Percentiles rank a stretch among this genome's conserved stretches.
phyloP scores from a whole-genome alignment of 306 rosid species.

The Lathyrus tuberosus region DNA sequence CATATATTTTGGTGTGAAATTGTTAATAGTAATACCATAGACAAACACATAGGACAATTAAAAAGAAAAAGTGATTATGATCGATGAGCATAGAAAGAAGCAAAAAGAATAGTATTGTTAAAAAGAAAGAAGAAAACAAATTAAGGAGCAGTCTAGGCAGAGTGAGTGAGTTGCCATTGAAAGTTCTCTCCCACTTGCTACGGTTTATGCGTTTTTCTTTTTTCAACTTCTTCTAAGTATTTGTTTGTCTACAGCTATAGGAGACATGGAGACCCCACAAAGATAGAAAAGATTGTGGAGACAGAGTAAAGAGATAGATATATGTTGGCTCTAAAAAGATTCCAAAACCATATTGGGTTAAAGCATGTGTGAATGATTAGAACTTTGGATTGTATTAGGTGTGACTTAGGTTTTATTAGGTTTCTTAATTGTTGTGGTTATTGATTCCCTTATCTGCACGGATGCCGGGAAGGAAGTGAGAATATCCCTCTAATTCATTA shows the following conservation, averaged over 20 bases:
- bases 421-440: no score
- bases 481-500: no score
- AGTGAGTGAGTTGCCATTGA: conserved; percentile 24
- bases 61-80: conserved; percentile 39
- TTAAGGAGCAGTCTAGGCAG: conserved; percentile 27
- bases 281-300: conserved; percentile 39
- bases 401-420: not conserved
- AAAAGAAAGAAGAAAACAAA: conserved; percentile 42
- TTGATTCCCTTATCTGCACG: no score
- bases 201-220: conserved; percentile 43
- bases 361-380: not conserved
- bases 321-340: conserved; percentile 24
- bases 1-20: conserved; percentile 24
- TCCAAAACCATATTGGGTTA: not conserved
- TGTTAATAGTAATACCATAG: conserved; percentile 29
- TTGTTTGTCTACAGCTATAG: conserved; percentile 23
- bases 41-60: conserved; percentile 41
- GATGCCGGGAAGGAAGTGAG: no score
- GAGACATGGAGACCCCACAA: conserved; percentile 47
- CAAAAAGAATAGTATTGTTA: conserved; percentile 39
- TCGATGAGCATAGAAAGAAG: conserved; percentile 32
- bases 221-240: conserved; percentile 37
- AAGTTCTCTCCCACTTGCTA: conserved; percentile 40
- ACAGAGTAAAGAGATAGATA: not conserved
- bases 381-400: not conserved